phyloP scores from a whole-genome alignment of 1,284 basidiomycete species.

The Quambalaria eucalypti region DNA sequence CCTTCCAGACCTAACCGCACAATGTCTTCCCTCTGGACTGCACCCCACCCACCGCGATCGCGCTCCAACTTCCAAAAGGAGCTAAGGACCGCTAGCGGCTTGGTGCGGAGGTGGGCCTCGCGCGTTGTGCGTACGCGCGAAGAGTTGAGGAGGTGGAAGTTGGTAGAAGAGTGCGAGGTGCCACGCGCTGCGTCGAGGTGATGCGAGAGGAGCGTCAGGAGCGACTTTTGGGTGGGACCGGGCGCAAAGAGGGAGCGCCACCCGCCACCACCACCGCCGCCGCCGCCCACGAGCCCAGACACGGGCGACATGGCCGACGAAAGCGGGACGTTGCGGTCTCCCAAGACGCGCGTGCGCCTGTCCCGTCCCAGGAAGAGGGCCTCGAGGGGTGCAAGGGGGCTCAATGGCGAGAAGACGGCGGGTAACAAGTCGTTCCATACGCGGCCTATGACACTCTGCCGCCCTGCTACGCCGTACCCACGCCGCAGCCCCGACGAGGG shows the following conservation, averaged over 20 bases:
- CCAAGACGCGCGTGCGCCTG: conserved; percentile 13
- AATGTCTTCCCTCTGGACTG: conserved; percentile 12
- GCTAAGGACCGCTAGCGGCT: conserved; percentile 24
- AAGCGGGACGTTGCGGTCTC: conserved; percentile 23
- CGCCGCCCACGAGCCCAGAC: conserved; percentile 10
- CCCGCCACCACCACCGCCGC: background rate
- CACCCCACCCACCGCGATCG: conserved; percentile 24
- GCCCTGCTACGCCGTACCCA: conserved; percentile 16
- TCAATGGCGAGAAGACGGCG: conserved; percentile 18
- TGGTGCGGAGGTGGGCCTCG: conserved; percentile 7
- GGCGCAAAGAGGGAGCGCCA: conserved; percentile 15
- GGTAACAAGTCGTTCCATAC: conserved; percentile 25
- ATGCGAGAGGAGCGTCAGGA: background rate
- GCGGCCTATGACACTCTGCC: conserved; percentile 11
- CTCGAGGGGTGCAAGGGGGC: conserved; percentile 19
- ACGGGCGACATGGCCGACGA: conserved; percentile 17
- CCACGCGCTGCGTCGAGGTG: conserved; percentile 24
- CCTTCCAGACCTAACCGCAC: background rate
- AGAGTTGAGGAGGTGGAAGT: conserved; percentile 12
- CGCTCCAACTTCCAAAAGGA: conserved; percentile 29
- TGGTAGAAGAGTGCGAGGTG: conserved; percentile 10
- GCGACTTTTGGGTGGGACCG: conserved; percentile 16
- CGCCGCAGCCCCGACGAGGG: conserved; percentile 18
- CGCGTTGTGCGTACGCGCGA: background rate
- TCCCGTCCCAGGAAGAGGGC: conserved; percentile 18